A percentile compares a stretch with the other conserved stretches of the same genome.
These are phyloP conservation scores for Ceratocystis destructans DNA, from an alignment of 2,329 filamentous ascomycete species.

Conservation along the genomic window DNA sequence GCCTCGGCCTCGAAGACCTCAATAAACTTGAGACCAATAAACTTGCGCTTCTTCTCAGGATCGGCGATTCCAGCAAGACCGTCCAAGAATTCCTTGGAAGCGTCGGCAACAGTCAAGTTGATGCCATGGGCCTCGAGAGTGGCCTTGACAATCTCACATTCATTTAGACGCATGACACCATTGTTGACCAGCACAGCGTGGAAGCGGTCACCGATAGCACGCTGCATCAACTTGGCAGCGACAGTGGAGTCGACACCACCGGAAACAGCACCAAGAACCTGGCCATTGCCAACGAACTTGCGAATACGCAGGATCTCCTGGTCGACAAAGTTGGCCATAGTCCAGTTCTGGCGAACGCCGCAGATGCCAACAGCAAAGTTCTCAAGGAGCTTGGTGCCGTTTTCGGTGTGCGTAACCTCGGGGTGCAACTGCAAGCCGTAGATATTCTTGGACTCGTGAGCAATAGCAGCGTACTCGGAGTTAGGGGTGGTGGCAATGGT, in stretches of 20 bases:
- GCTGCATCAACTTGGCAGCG: conserved; percentile 69
- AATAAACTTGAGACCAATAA: conserved; percentile 60
- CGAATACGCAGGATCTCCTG: conserved; percentile 71
- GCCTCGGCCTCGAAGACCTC: conserved; percentile 70
- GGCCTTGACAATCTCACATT: conserved; percentile 68
- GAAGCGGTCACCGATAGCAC: conserved; percentile 72
- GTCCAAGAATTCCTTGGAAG: conserved; percentile 59
- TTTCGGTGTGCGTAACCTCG: conserved; percentile 58
- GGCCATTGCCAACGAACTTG: conserved; percentile 66
- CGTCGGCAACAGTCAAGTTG: conserved; percentile 80
- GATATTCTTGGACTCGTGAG: conserved; percentile 53
- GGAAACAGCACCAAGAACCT: conserved; percentile 44
- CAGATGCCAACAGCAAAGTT: conserved; percentile 85
- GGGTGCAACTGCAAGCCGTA: conserved; percentile 86
- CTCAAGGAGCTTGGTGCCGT: conserved; percentile 54
- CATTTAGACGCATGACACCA: conserved; percentile 72
- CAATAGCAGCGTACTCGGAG: conserved; percentile 67
- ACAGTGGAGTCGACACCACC: conserved; percentile 88
- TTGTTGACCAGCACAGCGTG: conserved; percentile 77
- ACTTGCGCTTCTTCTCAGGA: conserved; percentile 80
- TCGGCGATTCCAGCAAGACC: conserved; percentile 61
- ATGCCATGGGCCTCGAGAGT: conserved; percentile 69
- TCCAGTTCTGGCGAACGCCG: conserved; percentile 62
- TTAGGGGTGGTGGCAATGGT: conserved; percentile 63
- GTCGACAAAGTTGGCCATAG: conserved; percentile 70